Conservation (phyloP, 345 rosid species). For the Populus alba region DNA sequence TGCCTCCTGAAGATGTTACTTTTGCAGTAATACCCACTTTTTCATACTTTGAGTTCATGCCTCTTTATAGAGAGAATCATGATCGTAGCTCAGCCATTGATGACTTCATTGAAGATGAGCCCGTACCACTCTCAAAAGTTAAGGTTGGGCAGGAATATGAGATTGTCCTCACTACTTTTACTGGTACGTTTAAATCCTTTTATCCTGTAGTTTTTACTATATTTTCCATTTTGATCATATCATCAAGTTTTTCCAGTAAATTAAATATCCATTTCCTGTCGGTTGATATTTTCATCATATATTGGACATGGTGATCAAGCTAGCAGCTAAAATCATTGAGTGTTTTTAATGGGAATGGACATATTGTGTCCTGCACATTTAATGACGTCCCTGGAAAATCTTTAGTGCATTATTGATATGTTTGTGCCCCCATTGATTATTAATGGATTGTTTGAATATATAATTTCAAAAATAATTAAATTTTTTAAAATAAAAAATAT, state of each 20-base stretch:
- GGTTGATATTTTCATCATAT: neutral
- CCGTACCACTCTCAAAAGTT: conserved; percentile 74
- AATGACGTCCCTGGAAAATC: neutral
- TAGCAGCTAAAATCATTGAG: neutral
- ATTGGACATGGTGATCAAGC: neutral
- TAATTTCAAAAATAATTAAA: no score
- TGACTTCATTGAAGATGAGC: conserved; percentile 72
- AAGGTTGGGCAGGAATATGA: conserved; percentile 77
- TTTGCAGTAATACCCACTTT: conserved; percentile 84
- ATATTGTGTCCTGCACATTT: neutral
- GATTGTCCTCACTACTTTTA: conserved; percentile 87
- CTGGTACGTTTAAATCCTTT: conserved; percentile 43
- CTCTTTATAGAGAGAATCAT: conserved; percentile 52
- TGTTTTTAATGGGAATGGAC: neutral
- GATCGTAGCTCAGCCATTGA: conserved; percentile 29
- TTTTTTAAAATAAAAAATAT: no score
- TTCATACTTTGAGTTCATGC: conserved; percentile 89
- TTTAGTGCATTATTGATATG: neutral
- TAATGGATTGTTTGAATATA: no score
- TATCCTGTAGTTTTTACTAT: neutral
- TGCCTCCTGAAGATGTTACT: conserved; percentile 67
- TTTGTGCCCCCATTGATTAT: neutral
- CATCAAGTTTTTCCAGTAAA: no score
- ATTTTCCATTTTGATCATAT: neutral
- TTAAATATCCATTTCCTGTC: neutral